phyloP scores from a whole-genome alignment of 2,329 filamentous ascomycete species.

The Trichoderma semiorbis region DNA sequence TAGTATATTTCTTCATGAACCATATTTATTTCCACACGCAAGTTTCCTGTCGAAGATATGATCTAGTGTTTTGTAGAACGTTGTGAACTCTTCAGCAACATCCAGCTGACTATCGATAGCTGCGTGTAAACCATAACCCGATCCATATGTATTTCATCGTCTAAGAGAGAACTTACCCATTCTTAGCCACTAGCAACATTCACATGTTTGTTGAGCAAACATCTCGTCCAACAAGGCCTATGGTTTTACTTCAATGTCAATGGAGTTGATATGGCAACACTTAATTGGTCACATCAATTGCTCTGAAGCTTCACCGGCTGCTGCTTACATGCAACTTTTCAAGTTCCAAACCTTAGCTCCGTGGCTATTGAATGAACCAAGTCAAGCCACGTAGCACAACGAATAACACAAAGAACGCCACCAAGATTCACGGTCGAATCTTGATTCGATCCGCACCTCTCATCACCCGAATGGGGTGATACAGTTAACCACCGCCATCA shows the following conservation, averaged over 20 bases:
- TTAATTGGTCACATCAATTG: not conserved
- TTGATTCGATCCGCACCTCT: not conserved
- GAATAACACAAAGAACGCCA: not conserved
- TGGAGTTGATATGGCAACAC: not conserved
- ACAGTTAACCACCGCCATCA: not conserved
- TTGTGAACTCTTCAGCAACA: not conserved
- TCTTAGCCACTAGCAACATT: not conserved
- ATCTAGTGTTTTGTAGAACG: too few species aligned
- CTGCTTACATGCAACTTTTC: not conserved
- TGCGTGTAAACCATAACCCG: not conserved
- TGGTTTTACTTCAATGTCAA: not conserved
- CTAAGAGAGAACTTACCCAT: not conserved
- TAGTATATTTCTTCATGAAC: not conserved
- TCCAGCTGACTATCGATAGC: not conserved
- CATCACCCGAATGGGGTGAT: not conserved
- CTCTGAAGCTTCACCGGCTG: not conserved
- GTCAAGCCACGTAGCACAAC: conserved; percentile 1
- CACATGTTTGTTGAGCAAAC: not conserved
- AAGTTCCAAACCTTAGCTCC: not conserved
- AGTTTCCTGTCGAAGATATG: not conserved
- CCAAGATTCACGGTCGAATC: not conserved
- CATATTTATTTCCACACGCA: not conserved
- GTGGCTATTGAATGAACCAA: not conserved
- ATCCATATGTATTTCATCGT: not conserved
- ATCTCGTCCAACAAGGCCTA: not conserved